A percentile compares a stretch with the other conserved stretches of the same genome.
Conservation (phyloP, 257 asterid genomes). For the Penstemon barbatus region DNA sequence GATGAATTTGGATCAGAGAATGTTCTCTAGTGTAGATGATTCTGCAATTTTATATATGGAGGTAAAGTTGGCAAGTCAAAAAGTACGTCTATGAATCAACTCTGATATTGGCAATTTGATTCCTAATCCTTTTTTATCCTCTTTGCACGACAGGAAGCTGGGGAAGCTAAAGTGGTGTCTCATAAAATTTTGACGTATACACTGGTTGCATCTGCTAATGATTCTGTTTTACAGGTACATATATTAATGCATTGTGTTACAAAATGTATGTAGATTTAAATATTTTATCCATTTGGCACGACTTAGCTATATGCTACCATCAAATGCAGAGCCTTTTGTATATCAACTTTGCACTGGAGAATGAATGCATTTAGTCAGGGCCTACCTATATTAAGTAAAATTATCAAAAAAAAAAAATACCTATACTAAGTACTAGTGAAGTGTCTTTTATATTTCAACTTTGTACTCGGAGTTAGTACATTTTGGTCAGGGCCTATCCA, state of each 20-base stretch:
- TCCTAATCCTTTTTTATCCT: conserved; percentile 14
- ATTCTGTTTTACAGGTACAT: conserved; percentile 77
- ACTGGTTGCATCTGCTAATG: conserved; percentile 53
- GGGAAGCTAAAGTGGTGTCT: conserved; percentile 38
- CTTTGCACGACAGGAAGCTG: conserved; percentile 44
- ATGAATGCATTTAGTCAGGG: too few species aligned
- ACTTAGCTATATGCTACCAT: too few species aligned
- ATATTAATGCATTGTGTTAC: not conserved
- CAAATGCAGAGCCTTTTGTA: too few species aligned
- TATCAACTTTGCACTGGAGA: too few species aligned
- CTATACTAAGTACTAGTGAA: too few species aligned
- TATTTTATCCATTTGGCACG: too few species aligned
- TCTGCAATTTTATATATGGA: conserved; percentile 52
- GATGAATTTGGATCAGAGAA: conserved; percentile 41
- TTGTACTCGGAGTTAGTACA: too few species aligned
- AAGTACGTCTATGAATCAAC: conserved; percentile 9
- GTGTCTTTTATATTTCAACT: too few species aligned
- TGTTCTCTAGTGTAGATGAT: conserved; percentile 41
- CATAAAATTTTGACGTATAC: conserved; percentile 37
- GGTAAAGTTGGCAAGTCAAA: conserved; percentile 46
- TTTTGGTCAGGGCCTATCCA: too few species aligned
- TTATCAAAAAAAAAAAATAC: too few species aligned
- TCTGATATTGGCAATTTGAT: not conserved
- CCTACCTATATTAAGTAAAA: too few species aligned
- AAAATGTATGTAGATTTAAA: too few species aligned